A percentile compares a stretch with the other conserved stretches of the same genome.
Conservation (phyloP, 129 eudicot genomes). For the Artemisia tridentata region DNA sequence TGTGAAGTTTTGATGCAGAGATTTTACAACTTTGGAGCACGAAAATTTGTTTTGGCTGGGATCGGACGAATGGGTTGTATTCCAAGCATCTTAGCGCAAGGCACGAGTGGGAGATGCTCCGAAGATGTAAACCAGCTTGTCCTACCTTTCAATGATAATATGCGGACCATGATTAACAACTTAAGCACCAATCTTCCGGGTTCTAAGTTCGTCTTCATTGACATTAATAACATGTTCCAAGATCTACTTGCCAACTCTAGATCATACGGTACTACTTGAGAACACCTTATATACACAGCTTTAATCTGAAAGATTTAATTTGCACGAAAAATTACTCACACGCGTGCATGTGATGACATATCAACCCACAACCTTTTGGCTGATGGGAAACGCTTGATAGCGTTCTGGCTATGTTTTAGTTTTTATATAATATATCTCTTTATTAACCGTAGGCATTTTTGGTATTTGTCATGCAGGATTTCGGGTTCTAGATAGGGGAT, state of each 20-base stretch:
- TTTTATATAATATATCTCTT: background rate
- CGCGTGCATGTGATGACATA: no score
- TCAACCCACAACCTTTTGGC: no score
- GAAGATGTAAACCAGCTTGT: conserved; percentile 71
- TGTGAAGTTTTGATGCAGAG: conserved; percentile 40
- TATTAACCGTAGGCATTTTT: background rate
- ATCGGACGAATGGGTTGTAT: conserved; percentile 89
- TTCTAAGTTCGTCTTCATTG: conserved; percentile 52
- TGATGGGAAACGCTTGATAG: no score
- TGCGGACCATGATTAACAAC: conserved; percentile 62
- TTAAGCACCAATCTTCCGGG: conserved; percentile 74
- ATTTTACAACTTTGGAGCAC: conserved; percentile 84
- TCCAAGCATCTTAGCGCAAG: conserved; percentile 80
- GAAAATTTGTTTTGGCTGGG: conserved; percentile 76
- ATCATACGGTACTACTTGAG: conserved; percentile 51
- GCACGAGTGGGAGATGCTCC: conserved; percentile 48
- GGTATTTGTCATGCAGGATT: conserved; percentile 50
- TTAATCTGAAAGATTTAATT: background rate
- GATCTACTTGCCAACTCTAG: conserved; percentile 64
- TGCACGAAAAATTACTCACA: no score
- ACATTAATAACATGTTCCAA: conserved; percentile 69
- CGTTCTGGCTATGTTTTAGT: no score
- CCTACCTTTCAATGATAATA: conserved; percentile 65
- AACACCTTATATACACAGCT: background rate
- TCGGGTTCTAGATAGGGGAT: conserved; percentile 58